phyloP scores from a whole-genome alignment of 768 basidiomycete species.

The Dioszegia crocea region DNA sequence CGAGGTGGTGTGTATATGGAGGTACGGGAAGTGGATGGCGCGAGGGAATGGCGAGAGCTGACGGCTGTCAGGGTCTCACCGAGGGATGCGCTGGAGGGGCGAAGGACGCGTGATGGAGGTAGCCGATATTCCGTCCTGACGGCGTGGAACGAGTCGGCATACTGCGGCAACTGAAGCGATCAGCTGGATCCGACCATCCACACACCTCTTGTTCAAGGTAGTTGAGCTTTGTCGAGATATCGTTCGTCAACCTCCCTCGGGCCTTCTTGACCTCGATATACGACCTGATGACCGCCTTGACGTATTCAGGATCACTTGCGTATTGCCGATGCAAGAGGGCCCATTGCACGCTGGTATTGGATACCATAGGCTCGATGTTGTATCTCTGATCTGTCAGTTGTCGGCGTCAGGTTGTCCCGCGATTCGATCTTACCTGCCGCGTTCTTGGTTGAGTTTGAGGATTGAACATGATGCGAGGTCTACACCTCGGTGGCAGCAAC shows the following conservation, averaged over 20 bases:
- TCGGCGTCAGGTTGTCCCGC: neutral
- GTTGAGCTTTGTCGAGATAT: conserved; percentile 39
- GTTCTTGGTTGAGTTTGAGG: no score
- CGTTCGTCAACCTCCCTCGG: conserved; percentile 30
- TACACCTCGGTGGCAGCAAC: no score
- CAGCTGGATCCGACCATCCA: neutral
- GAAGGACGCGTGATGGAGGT: conserved; percentile 31
- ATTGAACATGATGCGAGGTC: no score
- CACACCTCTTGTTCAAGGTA: conserved; percentile 41
- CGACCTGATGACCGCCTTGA: conserved; percentile 36
- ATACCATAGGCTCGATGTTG: conserved; percentile 6
- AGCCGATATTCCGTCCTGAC: conserved; percentile 31
- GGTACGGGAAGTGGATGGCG: neutral
- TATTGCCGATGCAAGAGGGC: conserved; percentile 6
- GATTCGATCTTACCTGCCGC: neutral
- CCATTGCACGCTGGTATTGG: conserved; percentile 7
- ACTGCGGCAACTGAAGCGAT: conserved; percentile 29
- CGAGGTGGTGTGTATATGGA: conserved; percentile 14
- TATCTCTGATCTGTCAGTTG: conserved; percentile 2
- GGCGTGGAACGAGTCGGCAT: conserved; percentile 24
- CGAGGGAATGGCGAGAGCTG: neutral
- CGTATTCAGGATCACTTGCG: conserved; percentile 21
- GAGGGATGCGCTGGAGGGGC: conserved; percentile 3
- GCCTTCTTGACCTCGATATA: conserved; percentile 43
- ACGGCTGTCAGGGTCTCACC: neutral